Percentiles rank a stretch among this genome's conserved stretches.
Conservation (phyloP, 768 basidiomycete genomes). For the Daedaleopsis sinensis region DNA sequence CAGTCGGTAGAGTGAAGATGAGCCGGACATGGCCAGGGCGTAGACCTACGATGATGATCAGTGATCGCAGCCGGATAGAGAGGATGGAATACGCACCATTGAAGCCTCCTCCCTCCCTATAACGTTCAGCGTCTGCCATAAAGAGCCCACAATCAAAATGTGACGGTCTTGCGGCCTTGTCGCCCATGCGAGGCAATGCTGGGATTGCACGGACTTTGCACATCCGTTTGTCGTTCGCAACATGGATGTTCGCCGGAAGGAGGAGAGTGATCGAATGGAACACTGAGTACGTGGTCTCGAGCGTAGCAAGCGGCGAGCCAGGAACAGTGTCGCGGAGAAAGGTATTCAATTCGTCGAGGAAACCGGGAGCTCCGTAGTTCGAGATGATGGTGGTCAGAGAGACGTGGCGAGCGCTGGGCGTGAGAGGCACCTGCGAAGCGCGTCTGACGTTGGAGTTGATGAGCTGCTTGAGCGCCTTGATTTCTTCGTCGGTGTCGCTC, state of each 20-base stretch:
- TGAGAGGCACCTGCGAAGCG: too few relatives aligned
- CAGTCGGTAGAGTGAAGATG: not conserved
- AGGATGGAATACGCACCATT: not conserved
- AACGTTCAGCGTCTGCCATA: not conserved
- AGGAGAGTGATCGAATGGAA: not conserved
- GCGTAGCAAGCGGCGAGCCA: too few relatives aligned
- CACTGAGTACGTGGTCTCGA: not conserved
- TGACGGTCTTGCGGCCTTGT: not conserved
- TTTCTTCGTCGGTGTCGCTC: too few relatives aligned
- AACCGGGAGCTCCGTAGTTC: too few relatives aligned
- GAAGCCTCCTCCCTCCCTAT: not conserved
- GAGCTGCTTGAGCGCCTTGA: too few relatives aligned
- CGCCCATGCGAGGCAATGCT: not conserved
- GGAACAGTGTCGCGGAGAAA: too few relatives aligned
- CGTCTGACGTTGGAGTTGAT: too few relatives aligned
- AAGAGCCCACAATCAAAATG: constrained; percentile 4
- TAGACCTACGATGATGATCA: not conserved
- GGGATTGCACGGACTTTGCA: constrained; percentile 1
- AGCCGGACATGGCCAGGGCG: not conserved
- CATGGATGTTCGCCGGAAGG: not conserved
- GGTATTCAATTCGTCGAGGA: too few relatives aligned
- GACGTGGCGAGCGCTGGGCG: too few relatives aligned
- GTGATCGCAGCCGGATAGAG: not conserved
- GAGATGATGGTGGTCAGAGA: too few relatives aligned
- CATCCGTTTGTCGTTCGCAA: not conserved